Conservation (phyloP, 1,139 yeast species). For the Suhomyces kunorum region DNA sequence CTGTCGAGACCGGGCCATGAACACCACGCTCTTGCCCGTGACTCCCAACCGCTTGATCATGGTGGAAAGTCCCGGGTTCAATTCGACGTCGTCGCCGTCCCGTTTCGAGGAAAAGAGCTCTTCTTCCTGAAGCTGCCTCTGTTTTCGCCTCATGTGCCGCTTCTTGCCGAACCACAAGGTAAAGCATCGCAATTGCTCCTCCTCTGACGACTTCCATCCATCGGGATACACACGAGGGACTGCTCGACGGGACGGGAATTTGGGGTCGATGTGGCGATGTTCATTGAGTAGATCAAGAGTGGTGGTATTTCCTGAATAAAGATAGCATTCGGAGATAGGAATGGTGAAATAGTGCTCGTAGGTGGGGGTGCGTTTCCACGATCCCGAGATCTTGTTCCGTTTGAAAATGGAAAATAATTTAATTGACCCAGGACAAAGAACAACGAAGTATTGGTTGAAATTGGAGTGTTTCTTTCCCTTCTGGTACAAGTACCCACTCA, state of each 20-base stretch:
- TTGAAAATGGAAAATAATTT: constrained; percentile 50
- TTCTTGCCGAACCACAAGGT: constrained; percentile 82
- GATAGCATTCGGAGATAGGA: constrained; percentile 66
- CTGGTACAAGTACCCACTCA: constrained; percentile 65
- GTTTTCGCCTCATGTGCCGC: constrained; percentile 38
- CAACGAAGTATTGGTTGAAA: constrained; percentile 60
- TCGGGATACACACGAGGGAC: constrained; percentile 75
- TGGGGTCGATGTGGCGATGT: constrained; percentile 45
- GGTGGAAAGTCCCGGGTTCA: constrained; percentile 45
- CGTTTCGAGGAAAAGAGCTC: neutral
- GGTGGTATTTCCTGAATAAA: constrained; percentile 71
- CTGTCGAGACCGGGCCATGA: constrained; percentile 78
- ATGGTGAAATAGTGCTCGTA: constrained; percentile 56
- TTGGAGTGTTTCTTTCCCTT: constrained; percentile 69
- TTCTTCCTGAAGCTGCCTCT: neutral
- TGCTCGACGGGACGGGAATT: constrained; percentile 55
- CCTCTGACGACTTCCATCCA: constrained; percentile 84
- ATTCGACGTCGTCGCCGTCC: constrained; percentile 11
- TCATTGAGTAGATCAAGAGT: constrained; percentile 56
- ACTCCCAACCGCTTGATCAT: constrained; percentile 60
- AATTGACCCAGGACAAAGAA: constrained; percentile 70
- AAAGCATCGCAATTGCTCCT: constrained; percentile 70
- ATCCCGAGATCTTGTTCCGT: constrained; percentile 49
- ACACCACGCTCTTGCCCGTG: constrained; percentile 67
- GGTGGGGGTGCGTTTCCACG: constrained; percentile 44